Base-by-base conservation (phyloP, 2,329 filamentous ascomycete genomes). In the Claviceps cyperi region DNA sequence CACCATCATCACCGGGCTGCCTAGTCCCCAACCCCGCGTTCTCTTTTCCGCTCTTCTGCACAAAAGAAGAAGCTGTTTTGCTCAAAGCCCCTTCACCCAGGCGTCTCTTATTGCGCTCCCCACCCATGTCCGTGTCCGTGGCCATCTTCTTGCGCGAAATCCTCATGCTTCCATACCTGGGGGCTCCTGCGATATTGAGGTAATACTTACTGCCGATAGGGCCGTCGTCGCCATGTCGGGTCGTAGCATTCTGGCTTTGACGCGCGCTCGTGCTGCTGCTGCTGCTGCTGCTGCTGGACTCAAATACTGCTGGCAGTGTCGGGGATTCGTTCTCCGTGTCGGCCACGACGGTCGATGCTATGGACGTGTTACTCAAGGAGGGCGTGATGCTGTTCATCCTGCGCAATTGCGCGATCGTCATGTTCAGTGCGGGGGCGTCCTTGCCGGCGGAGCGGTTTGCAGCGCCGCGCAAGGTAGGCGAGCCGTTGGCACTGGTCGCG, bases 351-450 rank as follows among this genome's bases (percentile, higher is more conserved):
- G 58, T 57, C 7, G 62, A 68, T 1, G 58, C 57, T 43, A 66
- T 56, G 0, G 71, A 70, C 1, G 65, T 64, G 17, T 61, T 60
- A 62, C 71, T 74, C 50, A 67, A 64, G 2, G 68, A 64, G 56
- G 69, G 75, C 43, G 75, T 57, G 49, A 71, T 62, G 60, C 73
- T 77, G 63, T 80, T 78, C 75, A 78, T 79, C 47, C 75, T 68
- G 9, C 76, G 69, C 50, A 80, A 70, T 59, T 77, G 71, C 17
- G 69, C 68, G 32, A 78, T 70, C 2, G 73, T 68, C 52, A 60
- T 63, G n/a, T 68, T 62, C 13, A 74, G 58, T 6, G 58, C 51
- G 14, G 57, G 53, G 1, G 51, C 58, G 46, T 56, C 47, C 28
- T 50, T 55, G 44, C 53, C 24, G 22, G 5, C 6, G 14, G 48